phyloP scores from a whole-genome alignment of 352 stramenopile genomes.

The Globisporangium heterothallicum region DNA sequence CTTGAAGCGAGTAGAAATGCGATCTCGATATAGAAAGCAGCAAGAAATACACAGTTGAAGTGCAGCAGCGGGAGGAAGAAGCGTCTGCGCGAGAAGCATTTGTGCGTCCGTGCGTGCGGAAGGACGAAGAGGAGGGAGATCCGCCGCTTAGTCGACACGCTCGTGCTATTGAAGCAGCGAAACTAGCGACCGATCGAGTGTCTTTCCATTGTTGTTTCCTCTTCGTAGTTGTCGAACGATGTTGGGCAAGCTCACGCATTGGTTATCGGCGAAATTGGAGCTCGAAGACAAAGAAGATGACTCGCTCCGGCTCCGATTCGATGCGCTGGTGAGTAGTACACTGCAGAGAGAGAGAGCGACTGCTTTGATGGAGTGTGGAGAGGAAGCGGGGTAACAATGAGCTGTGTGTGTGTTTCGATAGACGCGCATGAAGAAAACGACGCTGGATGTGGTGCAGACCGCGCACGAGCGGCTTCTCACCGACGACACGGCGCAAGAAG shows the following conservation, averaged over 20 bases:
- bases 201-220: too few relatives aligned
- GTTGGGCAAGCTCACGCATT: slow-evolving; percentile 61
- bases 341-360: background rate
- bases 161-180: too few relatives aligned
- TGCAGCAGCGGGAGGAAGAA: background rate
- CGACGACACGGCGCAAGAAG: background rate
- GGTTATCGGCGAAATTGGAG: slow-evolving; percentile 54
- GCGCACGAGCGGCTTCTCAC: slow-evolving; percentile 19
- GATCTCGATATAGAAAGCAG: too few relatives aligned
- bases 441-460: slow-evolving; percentile 43
- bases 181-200: too few relatives aligned
- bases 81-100: too few relatives aligned
- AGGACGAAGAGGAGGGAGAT: too few relatives aligned
- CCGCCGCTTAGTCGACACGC: too few relatives aligned
- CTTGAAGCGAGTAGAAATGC: background rate
- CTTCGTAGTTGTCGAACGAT: too few relatives aligned
- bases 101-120: too few relatives aligned
- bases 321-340: slow-evolving; percentile 40
- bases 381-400: too few relatives aligned
- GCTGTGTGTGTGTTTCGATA: slow-evolving; percentile 19
- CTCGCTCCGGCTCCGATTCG: slow-evolving; percentile 47
- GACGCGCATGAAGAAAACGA: slow-evolving; percentile 66
- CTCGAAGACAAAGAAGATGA: slow-evolving; percentile 49
- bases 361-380: background rate
- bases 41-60: background rate